Evolutionary conservation across 2,329 filamentous ascomycete species (phyloP).

Genomic region (Phyllosticta citribraziliensis): DNA sequence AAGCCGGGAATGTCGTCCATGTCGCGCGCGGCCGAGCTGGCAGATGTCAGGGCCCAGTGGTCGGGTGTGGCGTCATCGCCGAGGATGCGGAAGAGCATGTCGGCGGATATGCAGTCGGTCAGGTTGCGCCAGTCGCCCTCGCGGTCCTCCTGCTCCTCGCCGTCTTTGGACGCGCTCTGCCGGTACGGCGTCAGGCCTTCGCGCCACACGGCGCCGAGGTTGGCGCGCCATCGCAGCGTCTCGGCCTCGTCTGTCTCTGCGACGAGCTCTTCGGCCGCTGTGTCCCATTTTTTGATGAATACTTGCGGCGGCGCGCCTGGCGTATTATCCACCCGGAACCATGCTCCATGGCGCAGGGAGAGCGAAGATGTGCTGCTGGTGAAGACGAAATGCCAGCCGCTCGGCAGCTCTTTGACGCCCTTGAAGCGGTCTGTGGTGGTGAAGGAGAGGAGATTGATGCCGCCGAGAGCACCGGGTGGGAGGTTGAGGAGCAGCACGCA

Average conservation of each 20-base stretch:
- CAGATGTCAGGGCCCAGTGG: slow-evolving; percentile 48
- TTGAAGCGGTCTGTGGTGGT: slow-evolving; percentile 52
- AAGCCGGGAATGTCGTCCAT: slow-evolving; percentile 52
- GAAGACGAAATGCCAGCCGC: slow-evolving; percentile 53
- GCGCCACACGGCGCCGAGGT: slow-evolving; percentile 47
- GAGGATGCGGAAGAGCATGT: slow-evolving; percentile 42
- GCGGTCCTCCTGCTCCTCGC: slow-evolving; percentile 30
- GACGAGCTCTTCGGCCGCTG: slow-evolving; percentile 35
- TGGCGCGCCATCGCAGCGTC: slow-evolving; percentile 43
- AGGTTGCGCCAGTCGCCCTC: slow-evolving; percentile 38
- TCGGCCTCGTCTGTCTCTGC: slow-evolving; percentile 32
- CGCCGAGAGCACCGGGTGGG: slow-evolving; percentile 39
- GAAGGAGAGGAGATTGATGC: slow-evolving; percentile 50
- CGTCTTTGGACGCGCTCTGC: slow-evolving; percentile 29
- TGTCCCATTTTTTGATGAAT: slow-evolving; percentile 49
- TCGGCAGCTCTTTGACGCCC: slow-evolving; percentile 49
- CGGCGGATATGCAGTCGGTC: slow-evolving; percentile 40
- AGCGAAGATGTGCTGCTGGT: slow-evolving; percentile 47
- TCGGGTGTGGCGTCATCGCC: slow-evolving; percentile 34
- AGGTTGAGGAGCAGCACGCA: slow-evolving; percentile 33
- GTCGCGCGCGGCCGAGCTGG: slow-evolving; percentile 46
- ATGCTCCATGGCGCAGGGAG: slow-evolving; percentile 52
- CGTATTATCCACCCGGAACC: slow-evolving; percentile 45
- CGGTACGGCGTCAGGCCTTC: slow-evolving; percentile 40
- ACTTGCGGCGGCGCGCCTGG: slow-evolving; percentile 28